Base-by-base conservation (phyloP, 441 rosid species). In the Adansonia gregorii region DNA sequence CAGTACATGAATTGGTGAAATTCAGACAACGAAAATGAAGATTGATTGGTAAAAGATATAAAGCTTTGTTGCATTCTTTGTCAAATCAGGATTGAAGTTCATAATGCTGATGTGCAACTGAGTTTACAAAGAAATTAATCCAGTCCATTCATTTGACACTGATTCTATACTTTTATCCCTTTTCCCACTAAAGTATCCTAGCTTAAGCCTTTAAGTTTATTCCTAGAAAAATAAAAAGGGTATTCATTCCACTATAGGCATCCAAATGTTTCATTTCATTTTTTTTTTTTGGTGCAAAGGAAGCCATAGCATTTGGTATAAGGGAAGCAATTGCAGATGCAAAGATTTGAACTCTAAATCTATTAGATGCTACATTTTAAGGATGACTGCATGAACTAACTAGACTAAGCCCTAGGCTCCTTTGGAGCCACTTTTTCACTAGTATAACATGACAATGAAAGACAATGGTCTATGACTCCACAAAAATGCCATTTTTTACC, bases 31-130 rank as follows among this genome's bases (percentile, higher is more conserved):
- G 41, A 35, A 35, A 35, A 35, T 35, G 41, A 35, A 35, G 41
- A 35, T 35, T 35, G 41, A 35, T 35, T 35, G 2, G 19, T 63
- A 5, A 5, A 27, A 27, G 67, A 63, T 6, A 15, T 64, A 64
- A 64, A 15, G 68, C 48, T 64, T 64, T 10, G 68, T 64, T 64
- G 20, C 20, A 64, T 35, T 64, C 68, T 35, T 64, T 31, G 68
- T 64, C 48, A 64, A 46, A 64, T 15, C 22, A 64, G 2, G 46
- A 5, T 8, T 31, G 19, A 63, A 63, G 67, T 64, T 35, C 20
- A 52, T 69, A 49, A 69, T 27, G 43, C 6, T 69, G 56, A 48
- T 9, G 54, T 19, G 70, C 55, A 46, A 68, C 55, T 41, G 12
- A 51, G 52, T 14, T 24, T 49, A 22, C 7, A 69, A 69, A 49